Percentiles rank a stretch among this genome's conserved stretches.
Conservation (phyloP, 2,329 filamentous ascomycete genomes). For the Gyromitra esculenta region DNA sequence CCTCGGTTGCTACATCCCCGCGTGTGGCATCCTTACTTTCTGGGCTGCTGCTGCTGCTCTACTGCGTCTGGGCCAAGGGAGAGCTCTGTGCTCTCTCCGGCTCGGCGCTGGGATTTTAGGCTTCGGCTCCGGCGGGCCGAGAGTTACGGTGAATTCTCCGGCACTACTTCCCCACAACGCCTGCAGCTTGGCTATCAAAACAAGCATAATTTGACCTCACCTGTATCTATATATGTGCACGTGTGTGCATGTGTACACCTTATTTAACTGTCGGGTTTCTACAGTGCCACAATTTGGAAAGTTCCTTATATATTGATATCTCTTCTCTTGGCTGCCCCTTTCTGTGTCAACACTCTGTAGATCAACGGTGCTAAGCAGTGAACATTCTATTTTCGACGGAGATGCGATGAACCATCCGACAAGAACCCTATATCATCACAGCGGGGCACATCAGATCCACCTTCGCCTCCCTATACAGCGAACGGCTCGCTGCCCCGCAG, state of each 20-base stretch:
- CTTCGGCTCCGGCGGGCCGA: slow-evolving; percentile 39
- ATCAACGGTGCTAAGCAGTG: not conserved
- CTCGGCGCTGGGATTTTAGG: slow-evolving; percentile 14
- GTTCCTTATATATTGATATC: slow-evolving; percentile 9
- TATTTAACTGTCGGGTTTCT: not conserved
- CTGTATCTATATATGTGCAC: not conserved
- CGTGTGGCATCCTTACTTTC: not conserved
- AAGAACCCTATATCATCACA: not conserved
- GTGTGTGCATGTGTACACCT: not conserved
- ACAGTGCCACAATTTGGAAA: not conserved
- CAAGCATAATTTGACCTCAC: slow-evolving; percentile 37
- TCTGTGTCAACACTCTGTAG: not conserved
- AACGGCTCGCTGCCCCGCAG: slow-evolving; percentile 4
- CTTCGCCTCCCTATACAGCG: not conserved
- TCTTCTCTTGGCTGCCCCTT: not conserved
- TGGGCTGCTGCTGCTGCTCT: not conserved
- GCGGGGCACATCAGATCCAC: not conserved
- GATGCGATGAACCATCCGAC: not conserved
- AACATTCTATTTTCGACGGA: not conserved
- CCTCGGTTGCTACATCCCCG: not conserved
- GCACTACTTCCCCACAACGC: not conserved
- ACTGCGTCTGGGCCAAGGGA: not conserved
- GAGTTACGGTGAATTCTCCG: not conserved
- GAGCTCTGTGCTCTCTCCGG: not conserved
- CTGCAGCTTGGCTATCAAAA: not conserved